These are phyloP conservation scores for Pythium aphanidermatum DNA, from an alignment of 352 stramenopile genomes.

Conservation along the genomic window DNA sequence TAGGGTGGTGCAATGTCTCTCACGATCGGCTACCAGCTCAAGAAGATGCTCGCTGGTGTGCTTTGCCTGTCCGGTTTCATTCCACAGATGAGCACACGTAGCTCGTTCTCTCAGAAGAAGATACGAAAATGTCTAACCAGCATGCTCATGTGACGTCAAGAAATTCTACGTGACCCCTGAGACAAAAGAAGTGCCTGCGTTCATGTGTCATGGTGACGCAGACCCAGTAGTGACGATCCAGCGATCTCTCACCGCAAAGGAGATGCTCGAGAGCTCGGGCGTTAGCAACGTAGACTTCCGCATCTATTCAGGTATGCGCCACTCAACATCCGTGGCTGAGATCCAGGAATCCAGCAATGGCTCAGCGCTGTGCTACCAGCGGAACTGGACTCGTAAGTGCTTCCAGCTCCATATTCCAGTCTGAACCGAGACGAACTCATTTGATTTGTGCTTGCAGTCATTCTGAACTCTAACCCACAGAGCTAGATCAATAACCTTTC, in stretches of 20 bases:
- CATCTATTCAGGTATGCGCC: constrained; percentile 56
- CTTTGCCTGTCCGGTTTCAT: constrained; percentile 73
- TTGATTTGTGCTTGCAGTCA: no score
- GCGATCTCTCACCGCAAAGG: constrained; percentile 46
- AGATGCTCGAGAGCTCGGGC: constrained; percentile 43
- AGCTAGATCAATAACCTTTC: no score
- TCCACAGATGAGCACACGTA: constrained; percentile 34
- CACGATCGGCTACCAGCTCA: constrained; percentile 65
- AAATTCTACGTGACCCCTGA: constrained; percentile 45
- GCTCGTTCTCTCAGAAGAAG: no score
- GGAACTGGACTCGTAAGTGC: no score
- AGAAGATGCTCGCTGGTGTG: constrained; percentile 50
- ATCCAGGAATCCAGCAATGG: constrained; percentile 61
- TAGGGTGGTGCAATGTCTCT: constrained; percentile 88
- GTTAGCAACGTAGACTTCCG: constrained; percentile 61
- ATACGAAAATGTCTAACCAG: no score
- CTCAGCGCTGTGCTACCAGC: constrained; percentile 44
- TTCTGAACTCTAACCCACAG: no score
- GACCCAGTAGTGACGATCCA: constrained; percentile 58
- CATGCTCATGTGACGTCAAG: no score
- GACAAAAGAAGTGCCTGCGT: constrained; percentile 48
- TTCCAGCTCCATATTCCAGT: no score
- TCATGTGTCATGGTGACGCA: constrained; percentile 73
- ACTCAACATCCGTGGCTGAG: constrained; percentile 58
- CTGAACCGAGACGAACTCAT: no score